Conservation (phyloP, 805 yeast genomes). For the Yarrowia sp. region DNA sequence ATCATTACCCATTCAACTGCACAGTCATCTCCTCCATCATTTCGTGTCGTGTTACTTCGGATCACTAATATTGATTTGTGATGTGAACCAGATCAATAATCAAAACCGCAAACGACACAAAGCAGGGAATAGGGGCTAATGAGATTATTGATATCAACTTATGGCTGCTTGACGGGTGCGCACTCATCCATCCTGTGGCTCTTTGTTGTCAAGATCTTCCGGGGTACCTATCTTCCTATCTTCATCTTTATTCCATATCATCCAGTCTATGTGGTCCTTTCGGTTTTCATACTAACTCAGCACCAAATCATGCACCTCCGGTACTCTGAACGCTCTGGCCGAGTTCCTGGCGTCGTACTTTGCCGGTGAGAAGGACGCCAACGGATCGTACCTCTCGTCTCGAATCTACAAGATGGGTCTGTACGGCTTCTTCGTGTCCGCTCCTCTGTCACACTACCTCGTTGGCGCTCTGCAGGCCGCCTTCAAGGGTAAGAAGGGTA, state of each 20-base stretch:
- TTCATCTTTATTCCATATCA: too few relatives aligned
- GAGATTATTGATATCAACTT: too few relatives aligned
- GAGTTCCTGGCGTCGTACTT: constrained; percentile 50
- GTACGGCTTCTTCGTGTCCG: constrained; percentile 51
- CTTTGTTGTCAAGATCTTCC: too few relatives aligned
- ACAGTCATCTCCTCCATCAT: too few relatives aligned
- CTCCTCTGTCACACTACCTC: constrained; percentile 52
- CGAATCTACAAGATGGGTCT: constrained; percentile 52
- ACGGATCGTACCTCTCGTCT: constrained; percentile 48
- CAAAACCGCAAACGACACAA: too few relatives aligned
- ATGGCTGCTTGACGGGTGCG: too few relatives aligned
- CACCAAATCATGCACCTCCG: constrained; percentile 52
- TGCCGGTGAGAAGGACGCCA: constrained; percentile 51
- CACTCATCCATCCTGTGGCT: too few relatives aligned
- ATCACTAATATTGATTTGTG: constrained; percentile 2
- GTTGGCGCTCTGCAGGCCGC: constrained; percentile 49
- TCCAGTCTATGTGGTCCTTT: too few relatives aligned
- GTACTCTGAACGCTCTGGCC: constrained; percentile 49
- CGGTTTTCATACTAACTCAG: constrained; percentile 31
- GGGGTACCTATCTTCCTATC: too few relatives aligned
- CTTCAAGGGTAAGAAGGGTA: constrained; percentile 48
- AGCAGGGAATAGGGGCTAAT: too few relatives aligned
- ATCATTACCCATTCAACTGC: too few relatives aligned
- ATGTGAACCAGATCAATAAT: background rate
- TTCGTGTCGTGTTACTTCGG: background rate